Base-by-base conservation (phyloP, 805 yeast genomes). In the Suhomyces canberraensis region DNA sequence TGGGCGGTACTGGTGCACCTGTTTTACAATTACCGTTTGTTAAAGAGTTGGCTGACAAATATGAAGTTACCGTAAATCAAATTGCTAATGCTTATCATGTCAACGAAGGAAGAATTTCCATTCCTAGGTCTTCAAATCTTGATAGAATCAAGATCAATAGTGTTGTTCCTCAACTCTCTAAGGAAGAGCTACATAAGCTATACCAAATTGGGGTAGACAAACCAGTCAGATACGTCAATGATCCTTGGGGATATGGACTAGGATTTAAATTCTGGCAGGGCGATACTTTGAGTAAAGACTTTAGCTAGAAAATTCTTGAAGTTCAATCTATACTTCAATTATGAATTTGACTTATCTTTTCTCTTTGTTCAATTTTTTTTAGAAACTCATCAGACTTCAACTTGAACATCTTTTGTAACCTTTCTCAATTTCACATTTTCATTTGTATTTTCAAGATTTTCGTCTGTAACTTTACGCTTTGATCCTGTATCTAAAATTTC, bases 71-170 rank as follows among this genome's bases (percentile, higher is more conserved):
- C 3, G 68, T 76, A 0, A 79, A 76, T 37, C 83, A 77, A 45
- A 69, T 87, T 8, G 64, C 78, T 13, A 67, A 73, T 31, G 81
- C 85, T 16, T 84, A 83, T 60, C 51, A 81, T 50, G 71, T 82
- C 16, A 64, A 73, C 42, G 69, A 76, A 27, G 89, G 85, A 2
- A 69, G 83, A 37, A 66, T 71, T 8, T 79, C 74, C 2, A 60
- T 85, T 31, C 88, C 93, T 30, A 77, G 90, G 62, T 81, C 95
- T 0, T 69, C 79, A 11, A 85, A 83, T 35, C 66, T 75, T n/a
- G 72, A 71, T 16, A 76, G 95, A 55, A 74, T 86, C 35, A 64
- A 58, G 41, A 47, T 50, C 9, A 68, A 61, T n/a, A 52, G 58
- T 14, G 41, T 52, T 28, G 47, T 56, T 24, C 70, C 75, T 4